Evolutionary conservation across 169 alveolate species (phyloP).

Genomic region (Plasmodium gaboni): DNA sequence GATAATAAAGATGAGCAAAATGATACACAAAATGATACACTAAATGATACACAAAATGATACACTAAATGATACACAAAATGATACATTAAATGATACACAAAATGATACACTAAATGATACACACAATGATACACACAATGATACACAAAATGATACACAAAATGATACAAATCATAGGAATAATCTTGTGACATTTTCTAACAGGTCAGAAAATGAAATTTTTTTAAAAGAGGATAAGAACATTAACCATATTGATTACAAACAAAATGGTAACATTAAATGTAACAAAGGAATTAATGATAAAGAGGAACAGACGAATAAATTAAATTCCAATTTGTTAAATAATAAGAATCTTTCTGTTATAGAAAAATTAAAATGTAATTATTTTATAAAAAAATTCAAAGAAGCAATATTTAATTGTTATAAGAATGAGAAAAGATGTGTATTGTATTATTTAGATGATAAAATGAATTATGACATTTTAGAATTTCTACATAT

Average conservation of each 20-base stretch:
- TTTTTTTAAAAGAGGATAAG: not conserved
- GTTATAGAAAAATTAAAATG: conserved; percentile 63
- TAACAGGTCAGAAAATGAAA: not conserved
- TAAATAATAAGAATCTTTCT: conserved; percentile 20
- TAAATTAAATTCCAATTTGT: not conserved
- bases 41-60: too few relatives aligned
- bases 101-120: too few relatives aligned
- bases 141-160: too few relatives aligned
- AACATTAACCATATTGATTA: not conserved
- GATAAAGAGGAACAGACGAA: conserved; percentile 14
- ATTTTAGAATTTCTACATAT: conserved; percentile 73
- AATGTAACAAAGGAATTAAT: not conserved
- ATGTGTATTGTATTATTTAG: conserved; percentile 63
- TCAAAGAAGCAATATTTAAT: conserved; percentile 71
- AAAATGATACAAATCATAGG: too few relatives aligned
- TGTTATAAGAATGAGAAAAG: conserved; percentile 75
- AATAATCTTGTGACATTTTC: not conserved
- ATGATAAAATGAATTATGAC: conserved; percentile 67
- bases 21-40: too few relatives aligned
- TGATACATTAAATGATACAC: too few relatives aligned
- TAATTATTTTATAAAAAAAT: conserved; percentile 67
- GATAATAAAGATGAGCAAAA: not conserved
- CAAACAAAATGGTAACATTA: not conserved
- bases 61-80: too few relatives aligned
- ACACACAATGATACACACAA: too few relatives aligned